phyloP scores from a whole-genome alignment of 2,329 filamentous ascomycete species.

The Neonectria magnoliae region DNA sequence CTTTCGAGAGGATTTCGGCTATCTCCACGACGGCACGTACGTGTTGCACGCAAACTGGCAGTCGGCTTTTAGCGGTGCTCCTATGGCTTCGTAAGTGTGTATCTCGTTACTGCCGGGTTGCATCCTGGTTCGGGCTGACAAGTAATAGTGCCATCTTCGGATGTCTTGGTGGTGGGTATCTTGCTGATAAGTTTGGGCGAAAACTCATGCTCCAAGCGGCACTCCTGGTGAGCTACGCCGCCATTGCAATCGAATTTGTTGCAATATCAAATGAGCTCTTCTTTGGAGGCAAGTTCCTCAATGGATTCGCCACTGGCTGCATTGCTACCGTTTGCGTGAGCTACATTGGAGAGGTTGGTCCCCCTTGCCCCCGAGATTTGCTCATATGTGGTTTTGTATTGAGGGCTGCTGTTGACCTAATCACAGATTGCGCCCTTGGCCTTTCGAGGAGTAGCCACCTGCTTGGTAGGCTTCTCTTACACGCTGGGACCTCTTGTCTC shows the following conservation, averaged over 20 bases:
- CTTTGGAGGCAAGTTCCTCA: conserved; percentile 56
- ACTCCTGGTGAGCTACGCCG: conserved; percentile 41
- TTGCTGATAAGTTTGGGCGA: conserved; percentile 48
- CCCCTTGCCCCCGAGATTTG: too few relatives aligned
- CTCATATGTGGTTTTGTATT: too few relatives aligned
- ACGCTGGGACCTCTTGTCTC: conserved; percentile 46
- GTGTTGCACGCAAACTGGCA: conserved; percentile 56
- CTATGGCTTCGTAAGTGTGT: conserved; percentile 49
- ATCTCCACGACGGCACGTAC: conserved; percentile 47
- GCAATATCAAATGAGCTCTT: conserved; percentile 53
- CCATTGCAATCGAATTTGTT: conserved; percentile 53
- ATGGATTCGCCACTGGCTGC: conserved; percentile 50
- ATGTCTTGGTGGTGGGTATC: conserved; percentile 36
- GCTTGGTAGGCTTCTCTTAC: conserved; percentile 43
- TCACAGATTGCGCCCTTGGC: conserved; percentile 15
- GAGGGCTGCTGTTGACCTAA: background rate
- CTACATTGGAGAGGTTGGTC: conserved; percentile 46
- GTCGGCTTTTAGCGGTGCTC: conserved; percentile 54
- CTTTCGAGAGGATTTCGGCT: conserved; percentile 57
- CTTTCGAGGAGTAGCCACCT: conserved; percentile 44
- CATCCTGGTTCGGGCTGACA: background rate
- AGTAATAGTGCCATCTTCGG: conserved; percentile 40
- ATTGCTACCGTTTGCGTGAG: conserved; percentile 41
- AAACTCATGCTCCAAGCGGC: too few relatives aligned
- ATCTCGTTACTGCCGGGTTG: background rate